Percentiles rank a stretch among this genome's conserved stretches.
Conservation (phyloP, 2,329 filamentous ascomycete genomes). For the Camillea tinctor region DNA sequence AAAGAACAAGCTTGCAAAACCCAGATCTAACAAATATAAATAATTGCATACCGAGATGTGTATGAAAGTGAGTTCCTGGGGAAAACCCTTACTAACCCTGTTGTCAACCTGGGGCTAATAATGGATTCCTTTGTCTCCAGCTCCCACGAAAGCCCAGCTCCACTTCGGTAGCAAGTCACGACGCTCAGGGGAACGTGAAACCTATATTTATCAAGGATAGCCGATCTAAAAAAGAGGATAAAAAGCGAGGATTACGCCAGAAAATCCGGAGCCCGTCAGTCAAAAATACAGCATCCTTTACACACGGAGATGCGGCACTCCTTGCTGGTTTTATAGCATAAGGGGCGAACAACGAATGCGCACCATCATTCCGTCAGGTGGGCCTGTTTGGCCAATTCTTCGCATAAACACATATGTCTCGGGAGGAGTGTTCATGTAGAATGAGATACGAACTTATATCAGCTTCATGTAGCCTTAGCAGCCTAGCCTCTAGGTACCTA, state of each 20-base stretch:
- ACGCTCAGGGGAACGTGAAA: background rate
- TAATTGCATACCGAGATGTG: background rate
- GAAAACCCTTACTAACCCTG: background rate
- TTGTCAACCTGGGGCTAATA: background rate
- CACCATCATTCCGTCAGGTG: background rate
- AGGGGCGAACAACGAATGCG: background rate
- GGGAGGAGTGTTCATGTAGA: too few relatives aligned
- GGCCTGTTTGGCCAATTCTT: too few relatives aligned
- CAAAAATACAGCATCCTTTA: background rate
- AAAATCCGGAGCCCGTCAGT: background rate
- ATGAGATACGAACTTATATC: too few relatives aligned
- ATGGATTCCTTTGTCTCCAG: background rate
- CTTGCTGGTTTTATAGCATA: background rate
- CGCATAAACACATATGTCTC: too few relatives aligned
- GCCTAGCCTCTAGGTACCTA: too few relatives aligned
- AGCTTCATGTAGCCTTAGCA: too few relatives aligned
- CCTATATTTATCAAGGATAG: background rate
- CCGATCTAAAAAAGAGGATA: background rate
- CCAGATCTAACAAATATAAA: background rate
- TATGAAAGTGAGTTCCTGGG: background rate
- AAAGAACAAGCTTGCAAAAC: background rate
- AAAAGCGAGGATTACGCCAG: background rate
- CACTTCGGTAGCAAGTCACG: background rate
- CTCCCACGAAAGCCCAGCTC: background rate
- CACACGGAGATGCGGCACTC: background rate